Conservation (phyloP, 768 basidiomycete species). For the Agrocybe pediades region DNA sequence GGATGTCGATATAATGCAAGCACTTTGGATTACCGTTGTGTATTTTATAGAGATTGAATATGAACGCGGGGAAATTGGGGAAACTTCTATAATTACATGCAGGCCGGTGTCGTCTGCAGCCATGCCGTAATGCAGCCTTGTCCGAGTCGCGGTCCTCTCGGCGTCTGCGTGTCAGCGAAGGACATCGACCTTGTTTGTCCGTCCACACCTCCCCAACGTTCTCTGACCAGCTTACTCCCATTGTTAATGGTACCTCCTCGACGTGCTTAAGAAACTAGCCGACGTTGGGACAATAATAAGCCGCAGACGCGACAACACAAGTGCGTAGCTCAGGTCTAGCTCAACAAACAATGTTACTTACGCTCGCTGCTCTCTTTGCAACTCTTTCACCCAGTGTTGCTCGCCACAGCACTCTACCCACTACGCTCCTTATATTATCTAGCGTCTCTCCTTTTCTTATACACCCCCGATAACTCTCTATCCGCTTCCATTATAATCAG, state of each 20-base stretch:
- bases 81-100: not conserved
- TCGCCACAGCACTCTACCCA: constrained; percentile 11
- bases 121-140: not conserved
- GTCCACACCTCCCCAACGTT: not conserved
- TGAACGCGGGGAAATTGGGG: not conserved
- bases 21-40: not conserved
- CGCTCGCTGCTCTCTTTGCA: not conserved
- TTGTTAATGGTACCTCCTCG: not conserved
- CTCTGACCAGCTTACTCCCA: not conserved
- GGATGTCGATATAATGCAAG: no score
- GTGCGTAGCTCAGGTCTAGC: not conserved
- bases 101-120: not conserved
- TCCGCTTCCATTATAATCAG: constrained; percentile 48
- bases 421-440: constrained; percentile 12
- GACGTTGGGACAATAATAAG: no score
- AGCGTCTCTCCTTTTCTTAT: constrained; percentile 29
- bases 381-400: constrained; percentile 10
- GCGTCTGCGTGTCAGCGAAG: not conserved
- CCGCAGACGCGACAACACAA: not conserved
- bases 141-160: not conserved
- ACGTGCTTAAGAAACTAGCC: no score
- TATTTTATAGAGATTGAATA: not conserved
- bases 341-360: not conserved
- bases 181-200: not conserved
- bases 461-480: constrained; percentile 31